phyloP scores from a whole-genome alignment of 2,329 filamentous ascomycete genomes.

The Dactylellina haptotyla region DNA sequence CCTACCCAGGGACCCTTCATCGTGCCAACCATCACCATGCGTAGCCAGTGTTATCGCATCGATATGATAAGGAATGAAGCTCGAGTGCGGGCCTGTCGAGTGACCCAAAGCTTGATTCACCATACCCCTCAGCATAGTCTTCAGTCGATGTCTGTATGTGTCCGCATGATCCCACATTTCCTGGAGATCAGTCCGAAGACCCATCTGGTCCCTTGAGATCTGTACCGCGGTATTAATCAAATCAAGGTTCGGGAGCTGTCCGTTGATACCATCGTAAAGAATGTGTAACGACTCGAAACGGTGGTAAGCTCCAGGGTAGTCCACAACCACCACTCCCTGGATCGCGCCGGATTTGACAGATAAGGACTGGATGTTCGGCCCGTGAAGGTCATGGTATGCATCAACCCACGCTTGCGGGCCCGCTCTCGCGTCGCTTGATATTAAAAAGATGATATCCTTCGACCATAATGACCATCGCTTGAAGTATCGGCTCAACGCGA shows the following conservation, averaged over 20 bases:
- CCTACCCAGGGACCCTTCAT: constrained; percentile 94
- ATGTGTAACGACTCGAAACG: constrained; percentile 89
- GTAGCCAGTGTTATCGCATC: constrained; percentile 94
- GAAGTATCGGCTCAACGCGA: constrained; percentile 93
- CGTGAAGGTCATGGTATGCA: constrained; percentile 92
- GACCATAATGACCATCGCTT: constrained; percentile 98
- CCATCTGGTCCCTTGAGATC: constrained; percentile 91
- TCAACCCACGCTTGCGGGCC: constrained; percentile 97
- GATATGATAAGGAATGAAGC: constrained; percentile 97
- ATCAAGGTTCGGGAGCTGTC: constrained; percentile 93
- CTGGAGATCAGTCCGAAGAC: constrained; percentile 83
- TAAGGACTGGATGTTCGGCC: constrained; percentile 76
- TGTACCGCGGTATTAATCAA: constrained; percentile 92
- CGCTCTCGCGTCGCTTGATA: constrained; percentile 86
- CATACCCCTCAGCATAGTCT: constrained; percentile 92
- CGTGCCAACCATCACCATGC: constrained; percentile 91
- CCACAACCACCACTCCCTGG: constrained; percentile 91
- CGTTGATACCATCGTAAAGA: constrained; percentile 94
- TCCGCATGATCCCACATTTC: constrained; percentile 82
- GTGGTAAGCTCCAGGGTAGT: constrained; percentile 81
- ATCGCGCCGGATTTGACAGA: constrained; percentile 91
- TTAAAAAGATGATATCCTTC: constrained; percentile 93
- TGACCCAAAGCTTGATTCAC: constrained; percentile 88
- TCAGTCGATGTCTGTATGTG: constrained; percentile 80
- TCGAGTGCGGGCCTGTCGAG: constrained; percentile 88